These are phyloP conservation scores for Lactarius trivialis DNA, from an alignment of 768 basidiomycete genomes.

Conservation along the genomic window DNA sequence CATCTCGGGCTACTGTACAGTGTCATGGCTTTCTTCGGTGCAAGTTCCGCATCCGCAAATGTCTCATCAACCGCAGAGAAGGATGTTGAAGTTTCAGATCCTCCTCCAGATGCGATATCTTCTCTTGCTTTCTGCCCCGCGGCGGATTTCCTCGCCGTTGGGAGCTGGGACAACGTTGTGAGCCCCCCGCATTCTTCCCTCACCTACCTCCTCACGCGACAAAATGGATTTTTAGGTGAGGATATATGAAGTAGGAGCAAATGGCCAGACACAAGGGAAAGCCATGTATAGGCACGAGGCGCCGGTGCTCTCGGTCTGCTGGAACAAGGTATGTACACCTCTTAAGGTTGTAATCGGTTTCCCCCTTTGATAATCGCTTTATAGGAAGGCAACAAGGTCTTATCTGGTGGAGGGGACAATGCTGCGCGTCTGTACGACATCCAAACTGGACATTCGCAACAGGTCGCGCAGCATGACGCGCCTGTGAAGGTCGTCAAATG, in stretches of 20 bases:
- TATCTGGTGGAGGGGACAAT: constrained; percentile 94
- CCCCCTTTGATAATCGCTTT: constrained; percentile 13
- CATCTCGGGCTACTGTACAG: too few relatives aligned
- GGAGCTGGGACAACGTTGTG: constrained; percentile 91
- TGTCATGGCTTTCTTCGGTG: constrained; percentile 34
- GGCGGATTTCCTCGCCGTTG: constrained; percentile 87
- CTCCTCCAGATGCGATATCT: constrained; percentile 84
- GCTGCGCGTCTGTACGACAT: constrained; percentile 94
- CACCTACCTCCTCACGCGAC: constrained; percentile 6
- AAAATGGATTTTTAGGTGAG: constrained; percentile 52
- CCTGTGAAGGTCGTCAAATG: constrained; percentile 79
- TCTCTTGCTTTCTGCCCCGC: constrained; percentile 76
- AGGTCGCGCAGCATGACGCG: constrained; percentile 88
- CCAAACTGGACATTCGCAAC: too few relatives aligned
- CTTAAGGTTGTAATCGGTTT: too few relatives aligned
- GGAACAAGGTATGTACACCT: constrained; percentile 65
- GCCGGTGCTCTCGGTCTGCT: constrained; percentile 81
- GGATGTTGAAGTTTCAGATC: constrained; percentile 75
- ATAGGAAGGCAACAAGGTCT: constrained; percentile 84
- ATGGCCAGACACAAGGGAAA: constrained; percentile 80
- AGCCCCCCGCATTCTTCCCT: not conserved
- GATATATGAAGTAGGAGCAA: too few relatives aligned
- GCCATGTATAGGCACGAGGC: constrained; percentile 89
- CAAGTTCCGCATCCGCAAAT: constrained; percentile 32
- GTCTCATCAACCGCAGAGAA: constrained; percentile 45